Evolutionary conservation across 192 early-diverging fungal species (phyloP), one percentile per base, ranked within the genome.

Genomic region (Coemansia sp.): DNA sequence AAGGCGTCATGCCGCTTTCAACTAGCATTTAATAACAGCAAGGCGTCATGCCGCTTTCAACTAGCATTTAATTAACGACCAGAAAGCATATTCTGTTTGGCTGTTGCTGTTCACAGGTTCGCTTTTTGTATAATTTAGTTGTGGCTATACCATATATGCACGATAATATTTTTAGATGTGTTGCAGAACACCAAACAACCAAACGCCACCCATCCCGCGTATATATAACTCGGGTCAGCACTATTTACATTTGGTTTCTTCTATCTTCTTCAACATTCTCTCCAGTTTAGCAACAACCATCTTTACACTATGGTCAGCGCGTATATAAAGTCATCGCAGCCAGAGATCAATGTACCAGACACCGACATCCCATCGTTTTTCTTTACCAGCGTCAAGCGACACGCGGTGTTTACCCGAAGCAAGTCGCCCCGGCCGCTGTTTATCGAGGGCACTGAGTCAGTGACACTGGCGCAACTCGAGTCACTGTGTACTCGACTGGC

Each of bases 381-480:
- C 12, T 74, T 74, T 25, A 21, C 56, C 2, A 17, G 42, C 7
- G 15, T 66, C 8, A 60, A 50, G 40, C 38, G 37, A 28, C 28
- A 59, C 15, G 14, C 20, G 1, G 52, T 36, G 2, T 59, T 72
- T 49, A 52, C 61, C 0, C 51, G 50, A 31, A 14, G 12, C 2
- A 12, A n/a, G 15, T 1, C n/a, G 3, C 71, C 64, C 4, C 66
- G 57, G 0, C 57, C 76, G 15, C 36, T 79, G 28, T 67, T 67
- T 31, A 34, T 70, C 11, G 64, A 72, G 20, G 64, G 55, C 8
- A 26, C 59, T 6, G 51, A 59, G 36, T 21, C 11, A 3, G 34
- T 70, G 26, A 62, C 64, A 11, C 42, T 69, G 6, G 60, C 4
- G 10, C 20, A 54, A 15, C 34, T 78, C 23, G 74, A 78, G 61